phyloP scores from a whole-genome alignment of 768 basidiomycete species.

The Suillus clintonianus region DNA sequence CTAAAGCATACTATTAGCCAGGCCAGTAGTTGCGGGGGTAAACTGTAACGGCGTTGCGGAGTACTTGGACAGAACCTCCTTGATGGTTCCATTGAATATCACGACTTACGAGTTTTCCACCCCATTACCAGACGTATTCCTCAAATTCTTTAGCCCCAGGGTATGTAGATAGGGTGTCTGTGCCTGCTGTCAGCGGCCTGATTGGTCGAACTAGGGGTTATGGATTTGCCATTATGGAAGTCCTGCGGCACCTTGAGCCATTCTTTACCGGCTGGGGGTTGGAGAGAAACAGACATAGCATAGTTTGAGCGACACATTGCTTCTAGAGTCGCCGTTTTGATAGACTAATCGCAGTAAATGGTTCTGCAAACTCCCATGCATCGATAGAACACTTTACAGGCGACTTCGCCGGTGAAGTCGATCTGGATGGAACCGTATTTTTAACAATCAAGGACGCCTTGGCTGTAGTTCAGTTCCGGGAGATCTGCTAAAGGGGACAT shows the following conservation, averaged over 20 bases:
- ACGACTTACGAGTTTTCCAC: no score
- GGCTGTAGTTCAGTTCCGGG: slow-evolving; percentile 50
- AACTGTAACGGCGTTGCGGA: no score
- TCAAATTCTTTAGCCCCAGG: no score
- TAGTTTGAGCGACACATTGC: slow-evolving; percentile 74
- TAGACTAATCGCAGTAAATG: slow-evolving; percentile 48
- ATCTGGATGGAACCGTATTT: slow-evolving; percentile 32
- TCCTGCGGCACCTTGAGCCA: slow-evolving; percentile 49
- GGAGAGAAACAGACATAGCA: slow-evolving; percentile 83
- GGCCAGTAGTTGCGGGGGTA: no score
- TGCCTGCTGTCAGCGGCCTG: slow-evolving; percentile 13
- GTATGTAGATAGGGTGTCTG: no score
- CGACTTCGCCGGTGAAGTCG: slow-evolving; percentile 41
- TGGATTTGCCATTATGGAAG: slow-evolving; percentile 9
- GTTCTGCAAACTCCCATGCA: slow-evolving; percentile 23
- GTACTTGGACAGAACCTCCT: no score
- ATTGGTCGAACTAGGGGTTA: slow-evolving; percentile 43
- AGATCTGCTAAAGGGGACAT: slow-evolving; percentile 68
- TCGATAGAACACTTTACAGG: slow-evolving; percentile 20
- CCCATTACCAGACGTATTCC: no score
- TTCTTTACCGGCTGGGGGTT: slow-evolving; percentile 54
- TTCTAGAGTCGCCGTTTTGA: slow-evolving; percentile 70
- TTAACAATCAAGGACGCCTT: slow-evolving; percentile 50
- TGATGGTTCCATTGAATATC: no score
- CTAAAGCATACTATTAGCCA: no score